These are phyloP conservation scores for Zymoseptoria tritici DNA, from an alignment of 2,329 filamentous ascomycete genomes.

Conservation along the genomic window DNA sequence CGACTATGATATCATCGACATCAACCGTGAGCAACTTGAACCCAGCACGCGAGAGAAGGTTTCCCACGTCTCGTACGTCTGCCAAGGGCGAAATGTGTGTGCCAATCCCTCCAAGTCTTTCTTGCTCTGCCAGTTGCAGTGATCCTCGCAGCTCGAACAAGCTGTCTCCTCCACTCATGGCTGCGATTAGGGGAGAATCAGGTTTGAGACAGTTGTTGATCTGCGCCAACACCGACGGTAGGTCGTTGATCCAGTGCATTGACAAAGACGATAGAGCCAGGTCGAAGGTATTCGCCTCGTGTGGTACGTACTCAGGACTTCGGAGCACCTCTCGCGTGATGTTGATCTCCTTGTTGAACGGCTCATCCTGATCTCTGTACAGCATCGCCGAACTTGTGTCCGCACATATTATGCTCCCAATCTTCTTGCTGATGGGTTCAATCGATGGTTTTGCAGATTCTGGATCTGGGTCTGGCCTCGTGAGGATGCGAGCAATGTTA, in stretches of 20 bases:
- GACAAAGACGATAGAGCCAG: conserved; percentile 82
- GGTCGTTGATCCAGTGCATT: conserved; percentile 96
- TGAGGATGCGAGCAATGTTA: conserved; percentile 80
- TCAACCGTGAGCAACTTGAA: conserved; percentile 97
- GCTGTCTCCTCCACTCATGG: conserved; percentile 94
- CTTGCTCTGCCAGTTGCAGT: conserved; percentile 83
- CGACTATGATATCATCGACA: conserved; percentile 92
- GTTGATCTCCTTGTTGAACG: conserved; percentile 66
- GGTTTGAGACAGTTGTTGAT: conserved; percentile 84
- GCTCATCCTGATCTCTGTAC: conserved; percentile 66
- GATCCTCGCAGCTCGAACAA: conserved; percentile 90
- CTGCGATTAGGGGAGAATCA: conserved; percentile 83
- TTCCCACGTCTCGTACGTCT: conserved; percentile 85
- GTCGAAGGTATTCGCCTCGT: conserved; percentile 70
- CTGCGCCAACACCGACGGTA: conserved; percentile 75
- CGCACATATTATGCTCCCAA: conserved; percentile 68
- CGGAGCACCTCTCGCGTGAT: conserved; percentile 69
- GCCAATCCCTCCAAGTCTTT: conserved; percentile 82
- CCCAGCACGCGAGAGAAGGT: conserved; percentile 74
- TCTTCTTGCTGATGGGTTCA: conserved; percentile 61
- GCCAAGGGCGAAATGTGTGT: conserved; percentile 87
- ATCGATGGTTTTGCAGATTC: conserved; percentile 54
- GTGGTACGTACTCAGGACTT: conserved; percentile 69
- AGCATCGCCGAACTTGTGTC: conserved; percentile 74
- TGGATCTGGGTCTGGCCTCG: conserved; percentile 53